A percentile compares a stretch with the other conserved stretches of the same genome.
phyloP scores from a whole-genome alignment of 2,329 filamentous ascomycete genomes.

The Penicillium sp. region DNA sequence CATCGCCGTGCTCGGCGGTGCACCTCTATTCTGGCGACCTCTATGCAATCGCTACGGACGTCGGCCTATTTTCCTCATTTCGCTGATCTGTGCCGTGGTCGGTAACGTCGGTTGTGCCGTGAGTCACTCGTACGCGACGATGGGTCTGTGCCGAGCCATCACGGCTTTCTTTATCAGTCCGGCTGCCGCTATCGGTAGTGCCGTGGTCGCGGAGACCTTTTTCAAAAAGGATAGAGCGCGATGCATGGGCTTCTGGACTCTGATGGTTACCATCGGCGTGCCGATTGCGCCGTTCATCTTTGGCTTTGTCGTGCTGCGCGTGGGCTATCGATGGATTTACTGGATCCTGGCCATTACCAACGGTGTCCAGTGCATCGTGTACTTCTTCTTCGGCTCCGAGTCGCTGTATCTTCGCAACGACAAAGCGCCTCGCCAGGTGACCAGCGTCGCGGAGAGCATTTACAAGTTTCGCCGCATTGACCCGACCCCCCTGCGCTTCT shows the following conservation, averaged over 20 bases:
- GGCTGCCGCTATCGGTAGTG: constrained; percentile 52
- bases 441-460: constrained; percentile 44
- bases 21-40: constrained; percentile 55
- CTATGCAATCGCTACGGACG: constrained; percentile 54
- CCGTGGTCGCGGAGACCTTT: constrained; percentile 55
- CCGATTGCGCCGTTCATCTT: constrained; percentile 37
- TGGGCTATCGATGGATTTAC: constrained; percentile 59
- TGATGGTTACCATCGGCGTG: constrained; percentile 49
- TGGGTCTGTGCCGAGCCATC: constrained; percentile 52
- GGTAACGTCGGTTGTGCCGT: constrained; percentile 55
- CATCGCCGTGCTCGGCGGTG: constrained; percentile 53
- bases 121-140: constrained; percentile 48
- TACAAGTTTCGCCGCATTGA: constrained; percentile 54
- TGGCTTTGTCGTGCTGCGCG: constrained; percentile 47
- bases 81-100: constrained; percentile 45
- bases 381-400: constrained; percentile 56
- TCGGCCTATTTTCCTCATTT: constrained; percentile 54
- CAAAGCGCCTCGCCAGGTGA: constrained; percentile 22
- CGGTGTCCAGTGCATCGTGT: constrained; percentile 55
- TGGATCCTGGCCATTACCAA: constrained; percentile 58
- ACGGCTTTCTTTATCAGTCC: constrained; percentile 55
- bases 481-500: constrained; percentile 47
- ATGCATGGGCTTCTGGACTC: constrained; percentile 57
- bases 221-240: constrained; percentile 52
- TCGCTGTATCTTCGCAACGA: constrained; percentile 48